phyloP scores from a whole-genome alignment of 2,329 filamentous ascomycete genomes.

The Diaporthe amygdali region DNA sequence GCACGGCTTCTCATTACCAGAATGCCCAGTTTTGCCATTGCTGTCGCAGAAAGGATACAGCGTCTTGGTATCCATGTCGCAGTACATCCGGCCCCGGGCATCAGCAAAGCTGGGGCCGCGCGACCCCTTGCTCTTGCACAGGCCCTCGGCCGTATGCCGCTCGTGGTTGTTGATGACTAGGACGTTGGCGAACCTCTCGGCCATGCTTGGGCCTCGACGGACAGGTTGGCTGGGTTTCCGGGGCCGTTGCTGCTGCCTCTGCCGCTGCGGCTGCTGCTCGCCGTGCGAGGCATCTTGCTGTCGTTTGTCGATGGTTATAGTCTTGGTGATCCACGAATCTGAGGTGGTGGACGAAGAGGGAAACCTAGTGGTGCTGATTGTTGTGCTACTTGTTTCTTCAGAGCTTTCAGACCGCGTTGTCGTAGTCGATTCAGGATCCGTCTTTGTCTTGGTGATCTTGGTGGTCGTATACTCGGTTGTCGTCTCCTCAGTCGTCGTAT shows the following conservation, averaged over 20 bases:
- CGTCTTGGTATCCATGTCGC: not conserved
- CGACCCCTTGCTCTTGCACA: not conserved
- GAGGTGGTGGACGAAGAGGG: not conserved
- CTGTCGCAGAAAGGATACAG: not conserved
- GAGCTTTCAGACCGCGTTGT: too few relatives aligned
- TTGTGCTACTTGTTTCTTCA: not conserved
- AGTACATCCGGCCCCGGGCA: not conserved
- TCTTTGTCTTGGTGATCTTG: too few relatives aligned
- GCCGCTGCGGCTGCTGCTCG: too few relatives aligned
- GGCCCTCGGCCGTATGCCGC: not conserved
- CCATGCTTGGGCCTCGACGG: not conserved
- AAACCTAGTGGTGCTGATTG: not conserved
- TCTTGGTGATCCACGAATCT: not conserved
- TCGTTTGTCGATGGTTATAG: not conserved
- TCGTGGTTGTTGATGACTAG: not conserved
- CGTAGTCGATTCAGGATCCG: too few relatives aligned
- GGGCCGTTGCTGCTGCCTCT: not conserved
- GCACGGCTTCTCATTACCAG: not conserved
- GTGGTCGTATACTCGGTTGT: too few relatives aligned
- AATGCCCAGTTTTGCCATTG: not conserved
- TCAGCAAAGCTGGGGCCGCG: not conserved
- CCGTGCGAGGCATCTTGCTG: too few relatives aligned
- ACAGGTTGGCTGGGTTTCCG: not conserved
- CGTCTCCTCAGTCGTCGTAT: not conserved
- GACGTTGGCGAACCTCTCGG: not conserved